Evolutionary conservation across 495 filamentous ascomycete genomes (phyloP).

Genomic region (Penicillium desertorum): DNA sequence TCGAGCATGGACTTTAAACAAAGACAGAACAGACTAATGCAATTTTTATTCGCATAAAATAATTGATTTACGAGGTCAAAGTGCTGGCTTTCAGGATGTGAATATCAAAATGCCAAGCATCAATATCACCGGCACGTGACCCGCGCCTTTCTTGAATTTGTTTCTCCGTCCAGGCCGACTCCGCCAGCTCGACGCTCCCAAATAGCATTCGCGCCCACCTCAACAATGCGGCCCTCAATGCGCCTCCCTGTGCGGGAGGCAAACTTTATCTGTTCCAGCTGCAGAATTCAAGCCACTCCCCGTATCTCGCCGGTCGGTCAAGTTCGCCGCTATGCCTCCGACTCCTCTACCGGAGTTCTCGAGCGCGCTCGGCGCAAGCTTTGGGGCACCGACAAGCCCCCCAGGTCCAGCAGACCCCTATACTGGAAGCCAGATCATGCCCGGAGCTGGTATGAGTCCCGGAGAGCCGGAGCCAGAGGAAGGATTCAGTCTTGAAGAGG

Average conservation of each 20-base stretch:
- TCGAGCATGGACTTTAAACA: neutral
- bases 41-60: neutral
- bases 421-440: conserved; percentile 34
- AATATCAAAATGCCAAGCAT: conserved; percentile 18
- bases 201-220: conserved; percentile 21
- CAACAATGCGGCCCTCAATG: conserved; percentile 44
- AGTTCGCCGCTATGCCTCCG: conserved; percentile 45
- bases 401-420: conserved; percentile 57
- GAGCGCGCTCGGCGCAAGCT: conserved; percentile 53
- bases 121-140: conserved; percentile 27
- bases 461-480: neutral
- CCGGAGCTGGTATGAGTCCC: neutral
- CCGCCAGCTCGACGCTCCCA: conserved; percentile 8
- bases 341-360: conserved; percentile 37
- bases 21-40: neutral
- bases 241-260: conserved; percentile 43
- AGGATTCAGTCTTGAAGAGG: conserved; percentile 2
- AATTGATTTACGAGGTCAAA: neutral
- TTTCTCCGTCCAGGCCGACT: conserved; percentile 30
- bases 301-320: conserved; percentile 42
- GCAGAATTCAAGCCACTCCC: conserved; percentile 41
- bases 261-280: conserved; percentile 46
- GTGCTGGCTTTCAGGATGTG: neutral
- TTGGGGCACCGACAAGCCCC: conserved; percentile 57
- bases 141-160: conserved; percentile 19